Evolutionary conservation across 78 protist genomes (phyloP).

Genomic region (Chrysochromulina tobinii): DNA sequence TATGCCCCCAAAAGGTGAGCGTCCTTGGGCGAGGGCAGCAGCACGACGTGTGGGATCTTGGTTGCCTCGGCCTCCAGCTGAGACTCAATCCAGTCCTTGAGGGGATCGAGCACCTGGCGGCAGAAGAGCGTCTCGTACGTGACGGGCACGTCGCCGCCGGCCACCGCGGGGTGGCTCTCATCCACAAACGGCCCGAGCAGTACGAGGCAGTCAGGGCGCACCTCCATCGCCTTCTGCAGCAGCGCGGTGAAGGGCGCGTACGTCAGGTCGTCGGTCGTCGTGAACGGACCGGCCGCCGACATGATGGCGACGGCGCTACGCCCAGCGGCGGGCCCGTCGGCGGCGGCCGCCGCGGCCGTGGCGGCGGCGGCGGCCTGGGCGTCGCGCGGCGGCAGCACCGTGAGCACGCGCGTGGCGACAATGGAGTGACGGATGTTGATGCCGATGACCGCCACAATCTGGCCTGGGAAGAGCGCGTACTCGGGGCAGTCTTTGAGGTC

Average conservation of each 20-base stretch:
- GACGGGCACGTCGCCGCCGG: no score
- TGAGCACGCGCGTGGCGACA: neutral
- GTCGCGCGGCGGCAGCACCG: neutral
- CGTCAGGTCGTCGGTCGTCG: neutral
- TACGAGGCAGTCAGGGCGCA: neutral
- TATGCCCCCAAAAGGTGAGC: neutral
- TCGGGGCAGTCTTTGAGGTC: neutral
- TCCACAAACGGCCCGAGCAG: constrained; percentile 2
- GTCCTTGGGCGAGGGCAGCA: neutral
- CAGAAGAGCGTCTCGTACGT: neutral
- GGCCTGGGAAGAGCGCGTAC: neutral
- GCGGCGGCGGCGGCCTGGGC: neutral
- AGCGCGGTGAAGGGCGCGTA: neutral
- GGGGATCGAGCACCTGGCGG: neutral
- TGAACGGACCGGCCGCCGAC: neutral
- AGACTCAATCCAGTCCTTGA: neutral
- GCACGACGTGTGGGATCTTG: neutral
- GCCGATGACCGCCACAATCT: neutral
- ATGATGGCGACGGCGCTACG: neutral
- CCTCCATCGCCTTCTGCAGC: neutral
- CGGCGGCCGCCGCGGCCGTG: neutral
- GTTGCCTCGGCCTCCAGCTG: neutral
- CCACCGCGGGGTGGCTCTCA: neutral
- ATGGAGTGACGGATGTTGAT: neutral
- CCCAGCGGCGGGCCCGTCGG: neutral